Percentiles rank a stretch among this genome's conserved stretches.
Evolutionary conservation across 2,329 filamentous ascomycete species (phyloP).

Genomic region (Xenosphaeropsis pyriputrescens): DNA sequence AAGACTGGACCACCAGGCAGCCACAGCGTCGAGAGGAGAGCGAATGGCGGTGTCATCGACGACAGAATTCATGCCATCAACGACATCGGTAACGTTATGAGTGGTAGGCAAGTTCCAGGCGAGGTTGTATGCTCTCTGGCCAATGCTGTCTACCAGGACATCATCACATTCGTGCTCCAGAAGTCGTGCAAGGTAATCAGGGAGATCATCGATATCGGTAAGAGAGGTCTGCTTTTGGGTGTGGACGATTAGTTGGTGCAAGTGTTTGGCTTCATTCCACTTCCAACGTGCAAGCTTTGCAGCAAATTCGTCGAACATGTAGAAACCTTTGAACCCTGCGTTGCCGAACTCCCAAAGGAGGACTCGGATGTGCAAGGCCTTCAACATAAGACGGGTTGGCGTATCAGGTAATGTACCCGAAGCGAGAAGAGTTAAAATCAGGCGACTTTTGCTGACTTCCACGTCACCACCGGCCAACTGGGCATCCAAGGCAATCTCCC

Average conservation of each 20-base stretch:
- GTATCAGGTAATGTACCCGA: conserved; percentile 78
- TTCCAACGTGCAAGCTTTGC: conserved; percentile 58
- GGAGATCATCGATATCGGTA: conserved; percentile 48
- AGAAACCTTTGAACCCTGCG: conserved; percentile 47
- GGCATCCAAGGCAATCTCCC: conserved; percentile 85
- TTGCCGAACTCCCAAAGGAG: conserved; percentile 67
- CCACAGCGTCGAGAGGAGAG: conserved; percentile 77
- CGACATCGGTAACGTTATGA: conserved; percentile 43
- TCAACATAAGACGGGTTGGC: conserved; percentile 74
- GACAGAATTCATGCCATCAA: conserved; percentile 67
- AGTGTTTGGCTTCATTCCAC: conserved; percentile 67
- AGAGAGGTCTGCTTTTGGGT: conserved; percentile 2
- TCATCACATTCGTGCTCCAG: conserved; percentile 70
- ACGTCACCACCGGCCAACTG: conserved; percentile 83
- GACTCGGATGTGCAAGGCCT: conserved; percentile 81
- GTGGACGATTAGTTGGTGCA: conserved; percentile 35
- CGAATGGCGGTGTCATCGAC: conserved; percentile 75
- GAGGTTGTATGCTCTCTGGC: conserved; percentile 78
- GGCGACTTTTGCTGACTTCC: conserved; percentile 75
- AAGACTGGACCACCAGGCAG: conserved; percentile 78
- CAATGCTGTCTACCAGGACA: conserved; percentile 61
- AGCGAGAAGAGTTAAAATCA: conserved; percentile 75
- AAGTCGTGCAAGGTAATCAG: conserved; percentile 61
- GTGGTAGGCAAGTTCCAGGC: conserved; percentile 74
- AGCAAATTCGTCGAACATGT: conserved; percentile 53